phyloP scores from a whole-genome alignment of 2,329 filamentous ascomycete genomes.

The Cladophialophora yegresii region DNA sequence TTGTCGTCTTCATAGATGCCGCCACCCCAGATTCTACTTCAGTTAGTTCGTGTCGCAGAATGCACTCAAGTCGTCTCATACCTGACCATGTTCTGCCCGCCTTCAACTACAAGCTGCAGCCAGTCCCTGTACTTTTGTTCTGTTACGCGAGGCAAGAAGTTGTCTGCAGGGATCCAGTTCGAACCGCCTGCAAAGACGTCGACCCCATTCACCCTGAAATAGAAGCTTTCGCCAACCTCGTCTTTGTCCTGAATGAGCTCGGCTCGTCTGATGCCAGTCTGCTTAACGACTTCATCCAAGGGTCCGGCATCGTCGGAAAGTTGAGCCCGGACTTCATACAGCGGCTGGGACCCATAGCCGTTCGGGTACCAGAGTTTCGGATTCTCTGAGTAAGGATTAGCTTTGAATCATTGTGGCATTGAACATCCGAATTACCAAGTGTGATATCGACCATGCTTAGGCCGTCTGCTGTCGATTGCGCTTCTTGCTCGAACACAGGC shows the following conservation, averaged over 20 bases:
- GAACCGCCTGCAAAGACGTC: constrained; percentile 68
- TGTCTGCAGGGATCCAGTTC: constrained; percentile 67
- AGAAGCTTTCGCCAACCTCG: constrained; percentile 63
- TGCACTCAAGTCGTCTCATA: neutral
- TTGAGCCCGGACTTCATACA: constrained; percentile 33
- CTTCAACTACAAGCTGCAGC: constrained; percentile 61
- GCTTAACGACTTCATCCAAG: neutral
- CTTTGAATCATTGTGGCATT: neutral
- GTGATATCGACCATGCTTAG: neutral
- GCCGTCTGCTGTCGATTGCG: neutral
- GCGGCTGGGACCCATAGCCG: neutral
- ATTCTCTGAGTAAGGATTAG: neutral
- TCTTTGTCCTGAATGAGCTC: constrained; percentile 47
- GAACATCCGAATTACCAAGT: neutral
- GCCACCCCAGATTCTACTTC: constrained; percentile 65
- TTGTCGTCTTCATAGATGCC: constrained; percentile 74
- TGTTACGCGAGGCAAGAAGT: constrained; percentile 58
- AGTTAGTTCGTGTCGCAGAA: neutral
- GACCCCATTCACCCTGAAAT: constrained; percentile 65
- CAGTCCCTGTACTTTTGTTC: constrained; percentile 59
- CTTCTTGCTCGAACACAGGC: constrained; percentile 24
- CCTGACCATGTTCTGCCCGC: constrained; percentile 62
- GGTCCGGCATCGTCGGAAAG: constrained; percentile 35
- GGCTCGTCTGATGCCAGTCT: constrained; percentile 55
- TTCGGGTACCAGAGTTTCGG: neutral